phyloP scores from a whole-genome alignment of 306 rosid genomes.

The Purshia tridentata region DNA sequence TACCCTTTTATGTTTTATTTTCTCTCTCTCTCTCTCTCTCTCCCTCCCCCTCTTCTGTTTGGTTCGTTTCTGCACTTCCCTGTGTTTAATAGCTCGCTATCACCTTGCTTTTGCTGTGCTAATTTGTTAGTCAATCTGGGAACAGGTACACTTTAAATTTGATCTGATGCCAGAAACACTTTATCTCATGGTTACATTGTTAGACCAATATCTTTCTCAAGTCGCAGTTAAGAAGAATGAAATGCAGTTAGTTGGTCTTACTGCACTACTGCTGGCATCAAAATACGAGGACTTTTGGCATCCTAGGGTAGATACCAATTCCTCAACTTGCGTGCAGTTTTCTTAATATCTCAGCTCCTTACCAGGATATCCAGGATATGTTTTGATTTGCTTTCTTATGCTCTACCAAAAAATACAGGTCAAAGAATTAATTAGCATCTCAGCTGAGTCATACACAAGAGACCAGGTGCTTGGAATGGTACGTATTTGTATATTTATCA shows the following conservation, averaged over 20 bases:
- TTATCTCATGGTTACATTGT: conserved; percentile 63
- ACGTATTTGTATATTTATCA: conserved; percentile 14
- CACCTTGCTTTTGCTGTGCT: conserved; percentile 20
- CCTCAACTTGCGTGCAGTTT: conserved; percentile 1
- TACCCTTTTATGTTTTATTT: conserved; percentile 5
- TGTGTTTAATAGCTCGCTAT: conserved; percentile 11
- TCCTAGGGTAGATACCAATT: conserved; percentile 59
- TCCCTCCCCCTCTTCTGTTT: not conserved
- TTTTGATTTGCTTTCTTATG: conserved; percentile 18
- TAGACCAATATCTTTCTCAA: conserved; percentile 81
- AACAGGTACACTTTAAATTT: conserved; percentile 81
- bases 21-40: not conserved
- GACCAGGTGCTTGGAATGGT: conserved; percentile 84
- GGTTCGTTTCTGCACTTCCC: not conserved
- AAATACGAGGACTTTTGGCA: conserved; percentile 96
- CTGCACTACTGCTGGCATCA: conserved; percentile 85
- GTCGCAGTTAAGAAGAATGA: conserved; percentile 59
- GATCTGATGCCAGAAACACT: conserved; percentile 93
- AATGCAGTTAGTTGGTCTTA: conserved; percentile 88
- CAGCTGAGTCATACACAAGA: conserved; percentile 82
- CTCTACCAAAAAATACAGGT: conserved; percentile 43
- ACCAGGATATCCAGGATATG: conserved; percentile 1
- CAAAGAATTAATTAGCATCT: conserved; percentile 73
- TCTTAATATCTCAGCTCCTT: not conserved
- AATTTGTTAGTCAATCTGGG: conserved; percentile 21